Conservation (phyloP, 352 stramenopile species). For the Globisporangium cylindrosporum region DNA sequence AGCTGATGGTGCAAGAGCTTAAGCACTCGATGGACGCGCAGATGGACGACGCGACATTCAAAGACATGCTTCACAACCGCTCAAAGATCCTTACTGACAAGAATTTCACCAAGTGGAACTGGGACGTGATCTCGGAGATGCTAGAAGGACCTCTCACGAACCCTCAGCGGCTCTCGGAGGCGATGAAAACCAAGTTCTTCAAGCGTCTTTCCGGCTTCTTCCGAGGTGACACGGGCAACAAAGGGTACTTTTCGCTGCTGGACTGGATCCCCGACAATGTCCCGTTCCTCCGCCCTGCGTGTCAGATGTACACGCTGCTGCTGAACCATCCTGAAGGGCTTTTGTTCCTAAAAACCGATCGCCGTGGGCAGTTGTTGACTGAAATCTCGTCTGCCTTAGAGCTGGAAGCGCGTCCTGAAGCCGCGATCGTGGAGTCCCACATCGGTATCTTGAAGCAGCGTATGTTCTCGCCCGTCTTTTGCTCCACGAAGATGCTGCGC, state of each 20-base stretch:
- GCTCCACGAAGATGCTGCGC: slow-evolving; percentile 82
- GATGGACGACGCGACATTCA: slow-evolving; percentile 88
- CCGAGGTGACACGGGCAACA: slow-evolving; percentile 86
- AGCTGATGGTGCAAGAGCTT: slow-evolving; percentile 84
- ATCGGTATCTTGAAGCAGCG: slow-evolving; percentile 83
- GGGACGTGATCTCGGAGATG: slow-evolving; percentile 89
- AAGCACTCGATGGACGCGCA: slow-evolving; percentile 87
- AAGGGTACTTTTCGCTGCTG: slow-evolving; percentile 87
- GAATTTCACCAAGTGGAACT: slow-evolving; percentile 91
- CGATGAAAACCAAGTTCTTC: slow-evolving; percentile 93
- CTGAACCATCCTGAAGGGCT: slow-evolving; percentile 85
- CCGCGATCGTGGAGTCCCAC: slow-evolving; percentile 86
- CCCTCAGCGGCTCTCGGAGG: slow-evolving; percentile 79
- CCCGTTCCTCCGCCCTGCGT: slow-evolving; percentile 83
- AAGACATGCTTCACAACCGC: slow-evolving; percentile 86
- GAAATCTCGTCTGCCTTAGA: slow-evolving; percentile 85
- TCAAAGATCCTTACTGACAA: slow-evolving; percentile 85
- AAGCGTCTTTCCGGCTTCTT: slow-evolving; percentile 90
- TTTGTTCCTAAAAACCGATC: slow-evolving; percentile 86
- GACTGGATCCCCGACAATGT: slow-evolving; percentile 90
- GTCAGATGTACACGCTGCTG: slow-evolving; percentile 87
- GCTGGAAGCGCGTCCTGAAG: slow-evolving; percentile 79
- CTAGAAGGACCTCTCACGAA: slow-evolving; percentile 85
- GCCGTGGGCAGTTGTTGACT: slow-evolving; percentile 76
- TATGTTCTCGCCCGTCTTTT: slow-evolving; percentile 88